A percentile compares a stretch with the other conserved stretches of the same genome.
These are phyloP conservation scores for Agastache rugosa DNA, from an alignment of 257 asterid species.

Conservation along the genomic window DNA sequence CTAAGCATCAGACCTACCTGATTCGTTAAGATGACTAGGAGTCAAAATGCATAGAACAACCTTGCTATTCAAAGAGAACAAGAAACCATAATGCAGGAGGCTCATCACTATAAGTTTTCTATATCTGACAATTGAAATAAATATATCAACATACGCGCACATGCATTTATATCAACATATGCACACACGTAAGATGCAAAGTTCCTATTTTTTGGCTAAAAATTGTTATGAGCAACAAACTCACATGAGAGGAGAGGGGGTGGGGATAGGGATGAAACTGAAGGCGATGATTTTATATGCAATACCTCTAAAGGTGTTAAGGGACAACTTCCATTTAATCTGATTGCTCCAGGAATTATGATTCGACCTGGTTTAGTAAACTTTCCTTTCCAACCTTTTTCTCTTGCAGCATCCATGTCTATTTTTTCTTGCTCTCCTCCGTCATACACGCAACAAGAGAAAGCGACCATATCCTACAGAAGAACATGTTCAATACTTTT, in stretches of 20 bases:
- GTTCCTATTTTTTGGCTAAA: not conserved
- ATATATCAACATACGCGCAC: not conserved
- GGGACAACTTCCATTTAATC: slow-evolving; percentile 94
- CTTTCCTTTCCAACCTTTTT: slow-evolving; percentile 98
- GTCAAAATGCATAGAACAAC: slow-evolving; percentile 8
- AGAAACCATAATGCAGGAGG: slow-evolving; percentile 3
- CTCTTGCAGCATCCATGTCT: slow-evolving; percentile 99
- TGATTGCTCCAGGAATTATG: slow-evolving; percentile 80
- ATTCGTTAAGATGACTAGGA: slow-evolving; percentile 22
- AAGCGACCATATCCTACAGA: slow-evolving; percentile 98
- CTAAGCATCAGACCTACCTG: slow-evolving; percentile 98
- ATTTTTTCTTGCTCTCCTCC: slow-evolving; percentile 84
- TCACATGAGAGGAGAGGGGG: not conserved
- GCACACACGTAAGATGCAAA: not conserved
- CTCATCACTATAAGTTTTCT: not conserved
- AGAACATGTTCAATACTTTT: slow-evolving; percentile 35
- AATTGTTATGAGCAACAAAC: slow-evolving; percentile 1
- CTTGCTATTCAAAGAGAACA: not conserved
- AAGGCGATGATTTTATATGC: slow-evolving; percentile 1
- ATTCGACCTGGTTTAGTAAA: slow-evolving; percentile 91
- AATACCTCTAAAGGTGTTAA: slow-evolving; percentile 94
- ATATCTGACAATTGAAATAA: not conserved
- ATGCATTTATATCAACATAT: too few relatives aligned
- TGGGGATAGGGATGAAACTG: not conserved
- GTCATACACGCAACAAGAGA: slow-evolving; percentile 93